A percentile compares a stretch with the other conserved stretches of the same genome.
Conservation (phyloP, 129 eudicot species). For the Ambrosia artemisiifolia region DNA sequence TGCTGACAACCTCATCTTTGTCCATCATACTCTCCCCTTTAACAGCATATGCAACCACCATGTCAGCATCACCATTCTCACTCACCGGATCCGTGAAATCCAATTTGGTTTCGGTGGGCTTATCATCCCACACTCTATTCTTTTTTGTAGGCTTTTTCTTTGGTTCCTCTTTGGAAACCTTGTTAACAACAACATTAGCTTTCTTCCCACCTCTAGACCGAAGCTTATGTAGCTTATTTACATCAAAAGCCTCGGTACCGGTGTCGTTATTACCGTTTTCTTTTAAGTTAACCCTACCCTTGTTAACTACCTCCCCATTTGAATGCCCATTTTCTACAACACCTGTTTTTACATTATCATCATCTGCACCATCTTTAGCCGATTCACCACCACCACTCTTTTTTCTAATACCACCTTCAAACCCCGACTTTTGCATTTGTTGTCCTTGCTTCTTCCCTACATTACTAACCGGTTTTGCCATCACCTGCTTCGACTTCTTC, state of each 20-base stretch:
- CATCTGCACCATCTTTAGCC: slow-evolving; percentile 40
- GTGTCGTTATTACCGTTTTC: slow-evolving; percentile 47
- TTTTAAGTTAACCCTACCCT: slow-evolving; percentile 50
- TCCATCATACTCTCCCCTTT: slow-evolving; percentile 99
- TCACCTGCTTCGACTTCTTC: slow-evolving; percentile 70
- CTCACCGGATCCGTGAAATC: slow-evolving; percentile 83
- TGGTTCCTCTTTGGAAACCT: slow-evolving; percentile 66
- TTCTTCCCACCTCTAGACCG: slow-evolving; percentile 79
- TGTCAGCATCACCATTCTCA: slow-evolving; percentile 61
- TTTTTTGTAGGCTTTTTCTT: slow-evolving; percentile 72
- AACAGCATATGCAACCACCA: slow-evolving; percentile 45
- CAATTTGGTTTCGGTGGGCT: slow-evolving; percentile 57
- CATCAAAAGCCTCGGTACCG: slow-evolving; percentile 78
- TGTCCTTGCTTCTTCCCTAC: slow-evolving; percentile 61
- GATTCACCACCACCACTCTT: slow-evolving; percentile 53
- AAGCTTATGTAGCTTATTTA: slow-evolving; percentile 77
- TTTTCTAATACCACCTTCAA: slow-evolving; percentile 63
- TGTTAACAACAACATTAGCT: slow-evolving; percentile 46
- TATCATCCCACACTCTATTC: slow-evolving; percentile 91
- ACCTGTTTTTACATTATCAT: slow-evolving; percentile 30
- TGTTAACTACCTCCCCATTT: slow-evolving; percentile 35
- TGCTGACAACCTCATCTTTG: slow-evolving; percentile 79
- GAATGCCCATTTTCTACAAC: slow-evolving; percentile 53
- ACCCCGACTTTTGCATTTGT: slow-evolving; percentile 42
- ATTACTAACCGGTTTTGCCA: slow-evolving; percentile 48